These are phyloP conservation scores for Meredithiella fracta DNA, from an alignment of 2,329 filamentous ascomycete species.

Conservation along the genomic window DNA sequence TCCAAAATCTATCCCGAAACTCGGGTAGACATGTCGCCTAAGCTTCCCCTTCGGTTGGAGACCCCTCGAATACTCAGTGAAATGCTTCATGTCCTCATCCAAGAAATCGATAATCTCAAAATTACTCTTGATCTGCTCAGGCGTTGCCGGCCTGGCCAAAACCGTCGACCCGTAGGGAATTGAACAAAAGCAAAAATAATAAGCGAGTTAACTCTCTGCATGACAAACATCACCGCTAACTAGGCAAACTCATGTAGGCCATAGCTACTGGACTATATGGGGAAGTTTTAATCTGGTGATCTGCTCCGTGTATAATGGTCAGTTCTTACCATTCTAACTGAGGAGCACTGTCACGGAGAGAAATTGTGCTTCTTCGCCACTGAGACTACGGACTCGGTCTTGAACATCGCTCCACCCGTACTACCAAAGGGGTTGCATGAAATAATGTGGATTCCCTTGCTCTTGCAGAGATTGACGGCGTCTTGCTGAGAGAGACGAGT, in stretches of 20 bases:
- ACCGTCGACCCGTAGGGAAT: conserved; percentile 54
- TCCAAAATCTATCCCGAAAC: conserved; percentile 51
- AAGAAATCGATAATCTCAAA: conserved; percentile 49
- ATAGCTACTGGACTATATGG: too few species aligned
- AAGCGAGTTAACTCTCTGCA: too few species aligned
- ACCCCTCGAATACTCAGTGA: conserved; percentile 36
- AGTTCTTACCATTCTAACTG: conserved; percentile 50
- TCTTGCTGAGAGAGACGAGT: conserved; percentile 46
- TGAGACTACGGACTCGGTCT: conserved; percentile 44
- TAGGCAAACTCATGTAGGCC: too few species aligned
- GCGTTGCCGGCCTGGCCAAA: conserved; percentile 56
- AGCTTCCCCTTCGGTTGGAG: conserved; percentile 34
- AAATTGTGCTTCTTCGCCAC: conserved; percentile 47
- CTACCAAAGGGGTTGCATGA: conserved; percentile 51
- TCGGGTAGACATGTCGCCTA: conserved; percentile 49
- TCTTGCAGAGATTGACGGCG: conserved; percentile 38
- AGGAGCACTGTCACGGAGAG: conserved; percentile 47
- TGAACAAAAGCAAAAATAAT: conserved; percentile 19
- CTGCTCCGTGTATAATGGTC: neutral
- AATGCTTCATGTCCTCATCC: conserved; percentile 43
- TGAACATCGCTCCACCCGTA: conserved; percentile 47
- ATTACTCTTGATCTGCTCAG: conserved; percentile 53
- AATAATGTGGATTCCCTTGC: conserved; percentile 42
- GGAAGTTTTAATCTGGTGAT: neutral
- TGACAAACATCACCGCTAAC: neutral